These are phyloP conservation scores for Ballota nigra DNA, from an alignment of 257 asterid genomes.

Conservation along the genomic window DNA sequence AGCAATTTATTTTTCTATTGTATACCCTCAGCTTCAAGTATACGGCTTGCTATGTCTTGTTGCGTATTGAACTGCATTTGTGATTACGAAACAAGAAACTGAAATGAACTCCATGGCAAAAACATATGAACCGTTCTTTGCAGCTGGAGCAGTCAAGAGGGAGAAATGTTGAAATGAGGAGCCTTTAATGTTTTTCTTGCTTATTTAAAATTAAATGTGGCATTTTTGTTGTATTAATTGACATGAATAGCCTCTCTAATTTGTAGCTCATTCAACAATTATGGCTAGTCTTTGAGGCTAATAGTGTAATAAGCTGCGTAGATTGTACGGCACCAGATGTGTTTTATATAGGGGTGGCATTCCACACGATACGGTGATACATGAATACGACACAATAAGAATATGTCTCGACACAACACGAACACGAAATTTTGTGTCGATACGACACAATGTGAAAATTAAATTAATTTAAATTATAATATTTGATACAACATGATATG, in stretches of 20 bases:
- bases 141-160: not conserved
- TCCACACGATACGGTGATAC: no score
- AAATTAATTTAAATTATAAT: no score
- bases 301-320: not conserved
- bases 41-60: not conserved
- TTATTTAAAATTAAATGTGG: not conserved
- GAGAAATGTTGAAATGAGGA: not conserved
- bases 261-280: not conserved
- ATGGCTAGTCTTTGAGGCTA: not conserved
- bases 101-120: not conserved
- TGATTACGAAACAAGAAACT: not conserved
- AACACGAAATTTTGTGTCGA: no score
- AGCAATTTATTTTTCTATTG: not conserved
- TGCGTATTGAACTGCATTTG: not conserved
- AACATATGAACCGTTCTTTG: not conserved
- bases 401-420: no score
- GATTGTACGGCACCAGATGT: not conserved
- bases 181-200: not conserved
- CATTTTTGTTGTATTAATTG: not conserved
- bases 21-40: not conserved
- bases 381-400: no score
- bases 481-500: no score
- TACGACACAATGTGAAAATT: no score
- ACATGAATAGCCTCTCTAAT: constrained; percentile 1
- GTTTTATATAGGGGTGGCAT: not conserved